These are phyloP conservation scores for Dissophora globulifera DNA, from an alignment of 192 early-diverging fungal species.

Conservation along the genomic window DNA sequence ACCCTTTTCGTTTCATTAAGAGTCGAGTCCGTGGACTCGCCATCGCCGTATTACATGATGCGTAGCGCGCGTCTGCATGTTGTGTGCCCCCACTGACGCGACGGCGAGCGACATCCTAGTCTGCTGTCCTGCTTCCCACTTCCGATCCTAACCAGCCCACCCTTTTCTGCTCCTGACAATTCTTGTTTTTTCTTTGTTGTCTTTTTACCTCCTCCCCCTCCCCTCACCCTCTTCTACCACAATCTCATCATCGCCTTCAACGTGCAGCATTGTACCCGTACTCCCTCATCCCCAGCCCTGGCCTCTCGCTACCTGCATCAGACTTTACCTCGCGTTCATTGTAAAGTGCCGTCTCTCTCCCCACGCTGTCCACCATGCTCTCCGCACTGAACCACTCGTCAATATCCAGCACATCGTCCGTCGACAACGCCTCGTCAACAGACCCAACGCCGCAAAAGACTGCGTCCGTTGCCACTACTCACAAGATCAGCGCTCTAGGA, in stretches of 20 bases:
- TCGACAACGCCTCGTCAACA: conserved; percentile 2
- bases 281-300: too few relatives aligned
- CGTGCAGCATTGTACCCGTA: too few relatives aligned
- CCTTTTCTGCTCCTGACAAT: neutral
- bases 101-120: too few relatives aligned
- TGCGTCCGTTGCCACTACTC: neutral
- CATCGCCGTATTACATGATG: conserved; percentile 9
- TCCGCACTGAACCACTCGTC: conserved; percentile 26
- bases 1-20: conserved; percentile 68
- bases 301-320: too few relatives aligned
- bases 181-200: neutral
- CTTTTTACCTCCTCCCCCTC: neutral
- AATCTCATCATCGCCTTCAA: neutral
- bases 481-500: neutral
- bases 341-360: too few relatives aligned
- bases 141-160: conserved; percentile 14
- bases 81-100: neutral
- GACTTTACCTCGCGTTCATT: too few relatives aligned
- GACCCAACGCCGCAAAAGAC: conserved; percentile 3
- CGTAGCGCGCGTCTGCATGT: too few relatives aligned
- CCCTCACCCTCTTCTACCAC: neutral
- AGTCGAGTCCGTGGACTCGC: neutral
- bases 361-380: conserved; percentile 24
- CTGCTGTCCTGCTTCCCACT: neutral
- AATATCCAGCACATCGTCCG: conserved; percentile 23